phyloP scores from a whole-genome alignment of 176 grass and related monocot species.

The Elaeis guineensis region DNA sequence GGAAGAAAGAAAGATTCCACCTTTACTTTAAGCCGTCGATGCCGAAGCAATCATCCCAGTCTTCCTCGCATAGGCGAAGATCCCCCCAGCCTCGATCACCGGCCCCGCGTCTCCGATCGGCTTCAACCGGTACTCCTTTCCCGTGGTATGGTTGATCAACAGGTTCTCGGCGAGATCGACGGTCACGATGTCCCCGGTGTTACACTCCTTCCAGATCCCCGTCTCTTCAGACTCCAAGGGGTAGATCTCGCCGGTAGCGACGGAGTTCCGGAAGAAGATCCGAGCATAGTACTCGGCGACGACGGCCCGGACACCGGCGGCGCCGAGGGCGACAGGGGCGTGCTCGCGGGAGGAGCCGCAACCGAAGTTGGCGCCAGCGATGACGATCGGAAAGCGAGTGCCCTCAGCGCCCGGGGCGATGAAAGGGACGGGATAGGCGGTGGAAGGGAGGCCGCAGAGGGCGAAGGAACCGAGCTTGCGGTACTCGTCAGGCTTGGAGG shows the following conservation, averaged over 20 bases:
- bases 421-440: slow-evolving; percentile 50
- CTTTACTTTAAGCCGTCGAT: slow-evolving; percentile 26
- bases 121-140: slow-evolving; percentile 88
- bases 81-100: slow-evolving; percentile 82
- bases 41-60: slow-evolving; percentile 77
- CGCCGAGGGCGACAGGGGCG: slow-evolving; percentile 85
- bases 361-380: slow-evolving; percentile 79
- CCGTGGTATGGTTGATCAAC: slow-evolving; percentile 73
- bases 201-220: slow-evolving; percentile 61
- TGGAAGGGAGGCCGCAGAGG: slow-evolving; percentile 53
- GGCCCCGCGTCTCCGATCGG: slow-evolving; percentile 93
- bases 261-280: slow-evolving; percentile 90
- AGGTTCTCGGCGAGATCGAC: slow-evolving; percentile 54
- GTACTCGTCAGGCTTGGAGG: slow-evolving; percentile 91
- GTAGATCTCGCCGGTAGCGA: slow-evolving; percentile 89
- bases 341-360: slow-evolving; percentile 96
- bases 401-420: slow-evolving; percentile 37
- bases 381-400: slow-evolving; percentile 43
- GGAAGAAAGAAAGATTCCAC: slow-evolving; percentile 22
- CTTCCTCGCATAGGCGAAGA: slow-evolving; percentile 89
- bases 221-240: slow-evolving; percentile 49
- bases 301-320: slow-evolving; percentile 51
- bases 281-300: slow-evolving; percentile 71
- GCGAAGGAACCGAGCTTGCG: slow-evolving; percentile 81
- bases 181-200: slow-evolving; percentile 68